These are phyloP conservation scores for Cyclostephanos tholiformis DNA, from an alignment of 108 stramenopile genomes.

Conservation along the genomic window DNA sequence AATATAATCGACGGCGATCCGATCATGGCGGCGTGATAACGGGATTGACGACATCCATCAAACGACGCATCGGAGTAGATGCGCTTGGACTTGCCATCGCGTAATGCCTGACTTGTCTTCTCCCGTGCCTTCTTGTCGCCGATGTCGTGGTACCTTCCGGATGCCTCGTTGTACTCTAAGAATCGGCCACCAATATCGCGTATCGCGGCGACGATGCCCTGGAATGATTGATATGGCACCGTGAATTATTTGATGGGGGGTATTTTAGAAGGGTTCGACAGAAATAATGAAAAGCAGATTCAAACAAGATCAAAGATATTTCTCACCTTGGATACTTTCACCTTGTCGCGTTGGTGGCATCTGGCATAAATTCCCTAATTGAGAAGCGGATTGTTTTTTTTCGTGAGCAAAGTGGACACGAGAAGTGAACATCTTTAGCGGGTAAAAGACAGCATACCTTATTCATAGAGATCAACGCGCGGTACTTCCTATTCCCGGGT, in stretches of 20 bases:
- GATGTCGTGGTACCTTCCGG: constrained; percentile 62
- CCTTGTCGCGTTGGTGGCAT: neutral
- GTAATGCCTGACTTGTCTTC: constrained; percentile 44
- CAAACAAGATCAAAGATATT: no score
- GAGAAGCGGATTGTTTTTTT: no score
- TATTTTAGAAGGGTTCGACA: no score
- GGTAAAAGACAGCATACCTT: constrained; percentile 25
- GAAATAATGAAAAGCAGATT: no score
- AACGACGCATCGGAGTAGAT: neutral
- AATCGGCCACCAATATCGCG: constrained; percentile 47
- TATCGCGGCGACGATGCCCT: constrained; percentile 29
- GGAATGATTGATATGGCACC: no score
- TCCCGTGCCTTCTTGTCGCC: constrained; percentile 72
- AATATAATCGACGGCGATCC: no score
- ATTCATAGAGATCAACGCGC: constrained; percentile 12
- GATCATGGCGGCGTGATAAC: neutral
- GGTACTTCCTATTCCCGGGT: constrained; percentile 32
- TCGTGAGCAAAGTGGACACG: no score
- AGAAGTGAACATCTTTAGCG: no score
- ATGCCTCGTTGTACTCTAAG: constrained; percentile 56
- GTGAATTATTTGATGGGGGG: no score
- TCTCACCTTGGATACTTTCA: neutral
- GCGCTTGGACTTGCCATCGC: constrained; percentile 57
- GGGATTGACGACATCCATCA: neutral
- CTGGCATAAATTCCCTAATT: neutral